Evolutionary conservation across 2,329 filamentous ascomycete species (phyloP).

Genomic region (Verticillium albo-atrum): DNA sequence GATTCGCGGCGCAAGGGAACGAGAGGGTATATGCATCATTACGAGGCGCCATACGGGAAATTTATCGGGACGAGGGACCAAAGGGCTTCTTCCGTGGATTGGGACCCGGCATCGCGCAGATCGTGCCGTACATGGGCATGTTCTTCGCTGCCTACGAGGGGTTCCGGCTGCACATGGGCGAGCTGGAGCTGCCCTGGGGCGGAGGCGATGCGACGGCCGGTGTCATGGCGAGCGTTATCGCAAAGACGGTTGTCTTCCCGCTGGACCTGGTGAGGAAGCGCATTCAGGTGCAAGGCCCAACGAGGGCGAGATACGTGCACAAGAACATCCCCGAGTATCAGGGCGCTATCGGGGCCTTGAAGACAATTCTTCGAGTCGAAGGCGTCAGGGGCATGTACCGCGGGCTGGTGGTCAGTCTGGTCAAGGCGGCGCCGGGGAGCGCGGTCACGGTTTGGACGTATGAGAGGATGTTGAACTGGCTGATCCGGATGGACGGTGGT

Average conservation of each 20-base stretch:
- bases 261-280: slow-evolving; percentile 90
- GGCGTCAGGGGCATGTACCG: slow-evolving; percentile 80
- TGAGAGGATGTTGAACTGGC: slow-evolving; percentile 64
- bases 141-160: slow-evolving; percentile 91
- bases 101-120: slow-evolving; percentile 75
- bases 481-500: slow-evolving; percentile 35
- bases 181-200: slow-evolving; percentile 60
- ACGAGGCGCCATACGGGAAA: slow-evolving; percentile 63
- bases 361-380: slow-evolving; percentile 65
- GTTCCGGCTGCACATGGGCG: slow-evolving; percentile 56
- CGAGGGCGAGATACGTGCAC: slow-evolving; percentile 71
- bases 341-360: slow-evolving; percentile 61
- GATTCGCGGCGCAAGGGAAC: slow-evolving; percentile 91
- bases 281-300: slow-evolving; percentile 92
- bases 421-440: slow-evolving; percentile 92
- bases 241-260: slow-evolving; percentile 90
- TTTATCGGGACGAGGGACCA: slow-evolving; percentile 68
- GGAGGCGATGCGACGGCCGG: slow-evolving; percentile 82
- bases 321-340: slow-evolving; percentile 83
- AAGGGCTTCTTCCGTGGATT: slow-evolving; percentile 86
- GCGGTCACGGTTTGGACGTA: slow-evolving; percentile 96
- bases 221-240: slow-evolving; percentile 69
- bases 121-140: slow-evolving; percentile 93
- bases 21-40: slow-evolving; percentile 75
- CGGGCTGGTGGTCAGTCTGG: slow-evolving; percentile 78